Evolutionary conservation across 2,329 filamentous ascomycete genomes (phyloP).

Genomic region (Microcyclospora pomicola): DNA sequence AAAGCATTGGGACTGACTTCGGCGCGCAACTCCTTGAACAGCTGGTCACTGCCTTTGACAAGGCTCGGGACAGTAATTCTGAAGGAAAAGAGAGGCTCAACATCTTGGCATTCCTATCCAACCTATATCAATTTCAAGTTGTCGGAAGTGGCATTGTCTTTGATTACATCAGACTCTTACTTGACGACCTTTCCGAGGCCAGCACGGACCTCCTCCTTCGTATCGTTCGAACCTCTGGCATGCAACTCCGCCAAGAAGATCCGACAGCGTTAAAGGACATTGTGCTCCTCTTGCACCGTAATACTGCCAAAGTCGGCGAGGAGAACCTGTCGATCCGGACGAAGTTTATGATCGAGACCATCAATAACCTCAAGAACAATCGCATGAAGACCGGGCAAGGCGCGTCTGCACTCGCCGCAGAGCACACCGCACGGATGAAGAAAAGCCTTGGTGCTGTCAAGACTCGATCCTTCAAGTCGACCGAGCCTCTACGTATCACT

Average conservation of each 20-base stretch:
- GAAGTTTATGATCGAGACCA: slow-evolving; percentile 94
- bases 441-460: slow-evolving; percentile 74
- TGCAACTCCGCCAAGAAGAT: slow-evolving; percentile 76
- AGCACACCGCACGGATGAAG: slow-evolving; percentile 78
- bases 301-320: slow-evolving; percentile 52
- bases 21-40: slow-evolving; percentile 74
- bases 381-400: slow-evolving; percentile 62
- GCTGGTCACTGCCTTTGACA: slow-evolving; percentile 61
- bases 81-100: slow-evolving; percentile 55
- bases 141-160: slow-evolving; percentile 73
- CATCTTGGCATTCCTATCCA: slow-evolving; percentile 65
- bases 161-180: slow-evolving; percentile 72
- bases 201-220: slow-evolving; percentile 82
- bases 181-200: slow-evolving; percentile 61
- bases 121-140: slow-evolving; percentile 87
- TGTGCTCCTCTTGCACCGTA: slow-evolving; percentile 61
- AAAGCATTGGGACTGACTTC: slow-evolving; percentile 74
- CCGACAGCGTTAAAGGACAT: slow-evolving; percentile 81
- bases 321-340: slow-evolving; percentile 69
- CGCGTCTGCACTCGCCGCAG: slow-evolving; percentile 58
- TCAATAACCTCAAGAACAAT: slow-evolving; percentile 89
- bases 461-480: slow-evolving; percentile 50
- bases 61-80: slow-evolving; percentile 22
- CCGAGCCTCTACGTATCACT: slow-evolving; percentile 68
- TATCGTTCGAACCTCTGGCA: slow-evolving; percentile 66